Conservation (phyloP, 2,329 filamentous ascomycete species). For the Annulohypoxylon truncatum region DNA sequence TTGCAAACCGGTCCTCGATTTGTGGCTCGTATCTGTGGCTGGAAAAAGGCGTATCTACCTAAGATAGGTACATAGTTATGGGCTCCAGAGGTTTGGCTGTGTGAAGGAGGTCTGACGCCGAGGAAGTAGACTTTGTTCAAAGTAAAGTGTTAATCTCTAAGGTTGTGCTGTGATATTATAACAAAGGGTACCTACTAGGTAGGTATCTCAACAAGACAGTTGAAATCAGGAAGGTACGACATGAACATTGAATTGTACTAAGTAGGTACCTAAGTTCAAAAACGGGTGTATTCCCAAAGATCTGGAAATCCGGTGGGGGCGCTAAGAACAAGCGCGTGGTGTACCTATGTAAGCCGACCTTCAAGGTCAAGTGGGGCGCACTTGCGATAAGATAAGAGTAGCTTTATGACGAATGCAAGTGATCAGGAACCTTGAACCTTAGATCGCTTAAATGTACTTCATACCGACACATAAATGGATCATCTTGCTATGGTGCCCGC, state of each 20-base stretch:
- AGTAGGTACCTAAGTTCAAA: neutral
- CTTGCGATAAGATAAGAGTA: slow-evolving; percentile 9
- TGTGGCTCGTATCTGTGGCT: slow-evolving; percentile 19
- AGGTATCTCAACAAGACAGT: too few relatives aligned
- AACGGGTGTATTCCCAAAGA: slow-evolving; percentile 4
- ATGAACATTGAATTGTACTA: too few relatives aligned
- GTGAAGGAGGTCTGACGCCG: neutral
- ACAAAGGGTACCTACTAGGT: neutral
- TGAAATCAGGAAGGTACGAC: too few relatives aligned
- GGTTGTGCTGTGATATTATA: neutral
- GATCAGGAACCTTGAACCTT: neutral
- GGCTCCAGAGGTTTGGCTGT: too few relatives aligned
- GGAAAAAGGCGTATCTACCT: neutral
- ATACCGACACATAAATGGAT: neutral
- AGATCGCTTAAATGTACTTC: neutral
- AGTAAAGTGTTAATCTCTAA: too few relatives aligned
- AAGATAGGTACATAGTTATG: neutral
- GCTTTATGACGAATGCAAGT: slow-evolving; percentile 5
- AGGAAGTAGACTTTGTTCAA: too few relatives aligned
- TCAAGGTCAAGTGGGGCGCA: neutral
- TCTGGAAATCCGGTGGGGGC: slow-evolving; percentile 8
- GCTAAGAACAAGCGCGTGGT: too few relatives aligned
- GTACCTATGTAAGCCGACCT: neutral
- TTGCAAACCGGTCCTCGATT: neutral
- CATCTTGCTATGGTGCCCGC: neutral